phyloP scores from a whole-genome alignment of 371 early-diverging fungal genomes.

The Mortierella sp. region DNA sequence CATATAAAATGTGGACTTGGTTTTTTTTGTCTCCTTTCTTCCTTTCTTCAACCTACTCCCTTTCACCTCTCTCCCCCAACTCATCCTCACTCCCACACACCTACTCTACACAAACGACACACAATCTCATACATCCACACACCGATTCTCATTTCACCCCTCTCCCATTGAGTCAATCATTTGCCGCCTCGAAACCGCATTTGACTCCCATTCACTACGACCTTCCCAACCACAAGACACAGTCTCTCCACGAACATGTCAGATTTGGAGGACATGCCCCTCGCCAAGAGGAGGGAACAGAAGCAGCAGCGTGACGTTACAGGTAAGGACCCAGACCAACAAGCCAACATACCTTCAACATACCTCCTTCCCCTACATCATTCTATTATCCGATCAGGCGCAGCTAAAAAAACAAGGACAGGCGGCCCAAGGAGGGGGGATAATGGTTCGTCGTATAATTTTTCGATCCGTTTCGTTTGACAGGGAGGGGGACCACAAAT shows the following conservation, averaged over 20 bases:
- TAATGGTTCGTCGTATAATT: background rate
- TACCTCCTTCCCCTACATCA: background rate
- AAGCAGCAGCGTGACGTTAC: constrained; percentile 9
- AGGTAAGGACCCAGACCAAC: constrained; percentile 19
- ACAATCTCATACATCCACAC: too few relatives aligned
- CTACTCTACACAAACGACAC: background rate
- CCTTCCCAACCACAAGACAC: background rate
- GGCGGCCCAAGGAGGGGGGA: background rate
- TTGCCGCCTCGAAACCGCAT: background rate
- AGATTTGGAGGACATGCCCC: constrained; percentile 53
- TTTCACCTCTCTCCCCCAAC: background rate
- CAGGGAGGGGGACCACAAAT: background rate
- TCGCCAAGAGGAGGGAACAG: constrained; percentile 26
- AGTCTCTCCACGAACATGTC: constrained; percentile 9
- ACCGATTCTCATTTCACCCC: background rate
- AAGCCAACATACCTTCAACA: background rate
- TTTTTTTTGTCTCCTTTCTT: background rate
- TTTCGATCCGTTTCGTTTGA: background rate
- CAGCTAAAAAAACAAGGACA: background rate
- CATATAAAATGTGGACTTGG: background rate
- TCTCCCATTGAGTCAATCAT: background rate
- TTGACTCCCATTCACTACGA: background rate
- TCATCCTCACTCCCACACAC: background rate
- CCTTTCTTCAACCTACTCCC: background rate
- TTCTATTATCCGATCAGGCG: background rate